Base-by-base conservation (phyloP, 345 rosid genomes). In the Citrus inodora region DNA sequence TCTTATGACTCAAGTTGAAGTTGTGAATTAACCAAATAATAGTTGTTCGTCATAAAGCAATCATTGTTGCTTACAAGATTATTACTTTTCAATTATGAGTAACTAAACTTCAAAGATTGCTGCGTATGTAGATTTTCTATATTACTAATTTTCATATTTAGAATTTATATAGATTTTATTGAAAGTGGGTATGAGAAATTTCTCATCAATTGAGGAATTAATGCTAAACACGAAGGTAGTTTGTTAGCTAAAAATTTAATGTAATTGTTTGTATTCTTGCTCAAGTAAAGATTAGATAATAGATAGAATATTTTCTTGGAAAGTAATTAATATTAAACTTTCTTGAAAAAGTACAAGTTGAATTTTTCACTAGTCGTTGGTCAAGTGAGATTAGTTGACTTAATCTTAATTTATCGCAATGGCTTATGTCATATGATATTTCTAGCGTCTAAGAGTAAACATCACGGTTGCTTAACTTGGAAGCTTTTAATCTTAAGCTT, bases 391-490 rank as follows among this genome's bases (percentile, higher is more conserved):
- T 28, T 2, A 32, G 68, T 76, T 77, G 82, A 82, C 82, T 70
- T 24, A 56, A 56, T 78, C 78, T 35, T 51, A 25, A 32, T 40
- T 46, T 46, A 13, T 46, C 80, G 78, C 73, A 76, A 81, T 17
- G 16, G 66, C 78, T 76, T 71, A 76, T 40, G 83, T 79, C 76
- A 73, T 25, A 2, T 3, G 22, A 16, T 5, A 13, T 1, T 28
- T 56, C 25, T 27, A 4, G 27, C 68, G 3, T 33, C 40, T 37
- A 55, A 51, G 40, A 73, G 81, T 73, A 61, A 59, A 69, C 19
- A 40, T 22, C 38, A 51, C 30, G 73, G 65, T 84, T 51, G 30
- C 87, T 78, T 82, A 37, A 1, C 77, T 17, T 35, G 61, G 67
- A 83, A 76, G 86, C 73, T 73, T 80, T 7, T 32, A 1, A 17